Evolutionary conservation across 2,329 filamentous ascomycete species (phyloP), one percentile per base, ranked within the genome.

Genomic region (Zymoseptoria passerinii): DNA sequence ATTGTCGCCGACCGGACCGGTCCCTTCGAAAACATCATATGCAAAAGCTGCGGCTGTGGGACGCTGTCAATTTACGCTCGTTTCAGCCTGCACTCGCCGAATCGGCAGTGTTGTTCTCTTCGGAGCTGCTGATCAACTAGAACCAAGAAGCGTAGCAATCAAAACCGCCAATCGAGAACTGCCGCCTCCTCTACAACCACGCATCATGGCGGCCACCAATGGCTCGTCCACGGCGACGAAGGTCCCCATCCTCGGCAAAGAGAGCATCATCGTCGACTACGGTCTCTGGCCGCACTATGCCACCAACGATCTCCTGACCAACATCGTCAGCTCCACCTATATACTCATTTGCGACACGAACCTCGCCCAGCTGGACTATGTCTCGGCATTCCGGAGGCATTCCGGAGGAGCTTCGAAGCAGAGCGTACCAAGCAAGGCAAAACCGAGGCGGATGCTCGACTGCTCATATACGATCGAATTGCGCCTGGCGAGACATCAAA

Each of bases 301-400:
- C 63, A 85, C 86, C 55, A 77, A 85, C 66, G 92, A 99, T 75
- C 81, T 99, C 58, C 79, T 97, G 62, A 76, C 81, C 57, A 89
- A 87, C 71, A 80, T 94, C 61, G 75, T 82, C 54, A 94, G 92
- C 19, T 95, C 91, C 18, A 97, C 92, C 61, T 99, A 97, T 73
- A 88, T 97, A 59, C 86, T 99, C 61, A 89, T 99, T 69, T 97
- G 94, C 74, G 94, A 99, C 76, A 95, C 92, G 51, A 97, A 97
- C 72, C 83, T 99, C 61, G 83, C 83, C 61, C 81, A 86, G 20
- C 81, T 86, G 67, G 61, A 67, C 49, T 97, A 97, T 74, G 86
- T 91, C 0, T 84, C 89, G n/a, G 72, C 78, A 28, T 96, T 99
- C 74, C 76, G 85, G 70, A 76, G n/a, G 72, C 78, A 28, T 96